A percentile compares a stretch with the other conserved stretches of the same genome.
Conservation (phyloP, 176 grass and related monocot genomes). For the Stipa capillata region DNA sequence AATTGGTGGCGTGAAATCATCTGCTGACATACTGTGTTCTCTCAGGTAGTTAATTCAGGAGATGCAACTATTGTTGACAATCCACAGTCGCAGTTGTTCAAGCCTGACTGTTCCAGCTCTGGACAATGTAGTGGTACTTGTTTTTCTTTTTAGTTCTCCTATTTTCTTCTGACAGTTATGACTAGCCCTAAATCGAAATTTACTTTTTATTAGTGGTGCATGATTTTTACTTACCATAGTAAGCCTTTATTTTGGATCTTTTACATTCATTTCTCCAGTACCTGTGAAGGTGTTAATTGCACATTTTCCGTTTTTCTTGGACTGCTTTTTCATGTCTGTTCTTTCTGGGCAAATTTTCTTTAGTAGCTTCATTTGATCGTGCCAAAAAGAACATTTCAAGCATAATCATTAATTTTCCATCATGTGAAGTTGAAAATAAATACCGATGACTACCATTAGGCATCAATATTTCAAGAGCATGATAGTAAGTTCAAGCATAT, state of each 20-base stretch:
- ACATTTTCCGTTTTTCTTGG: neutral
- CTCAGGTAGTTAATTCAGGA: slow-evolving; percentile 56
- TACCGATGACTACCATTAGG: neutral
- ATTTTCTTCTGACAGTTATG: neutral
- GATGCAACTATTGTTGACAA: slow-evolving; percentile 32
- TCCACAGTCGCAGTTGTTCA: slow-evolving; percentile 43
- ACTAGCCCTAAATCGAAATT: neutral
- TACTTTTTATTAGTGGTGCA: neutral
- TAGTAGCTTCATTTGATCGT: neutral
- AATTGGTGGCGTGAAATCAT: neutral
- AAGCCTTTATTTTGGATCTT: neutral
- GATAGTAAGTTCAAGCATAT: neutral
- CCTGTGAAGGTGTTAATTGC: neutral
- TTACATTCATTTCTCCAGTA: neutral
- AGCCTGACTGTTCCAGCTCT: slow-evolving; percentile 65
- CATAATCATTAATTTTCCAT: neutral
- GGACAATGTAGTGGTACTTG: slow-evolving; percentile 89
- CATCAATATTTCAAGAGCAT: neutral
- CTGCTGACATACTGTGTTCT: slow-evolving; percentile 5
- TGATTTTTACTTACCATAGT: neutral
- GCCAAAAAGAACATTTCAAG: neutral
- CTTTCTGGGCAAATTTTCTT: neutral
- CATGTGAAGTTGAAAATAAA: neutral
- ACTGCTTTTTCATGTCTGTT: neutral
- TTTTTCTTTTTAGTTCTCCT: slow-evolving; percentile 23